Conservation (phyloP, 2,329 filamentous ascomycete species). For the Acrocalymma vagum region DNA sequence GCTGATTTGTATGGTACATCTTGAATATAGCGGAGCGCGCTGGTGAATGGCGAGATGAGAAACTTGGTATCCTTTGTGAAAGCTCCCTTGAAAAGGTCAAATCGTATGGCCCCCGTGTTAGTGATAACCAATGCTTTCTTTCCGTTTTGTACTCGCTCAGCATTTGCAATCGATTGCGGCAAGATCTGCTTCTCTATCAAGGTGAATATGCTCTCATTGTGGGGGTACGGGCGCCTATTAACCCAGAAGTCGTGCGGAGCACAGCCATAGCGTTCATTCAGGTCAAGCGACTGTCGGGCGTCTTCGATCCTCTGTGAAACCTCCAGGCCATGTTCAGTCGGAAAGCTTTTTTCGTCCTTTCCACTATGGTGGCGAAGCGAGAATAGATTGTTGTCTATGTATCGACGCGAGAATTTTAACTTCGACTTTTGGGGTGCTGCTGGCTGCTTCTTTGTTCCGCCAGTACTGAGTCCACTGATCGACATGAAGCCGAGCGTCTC, state of each 20-base stretch:
- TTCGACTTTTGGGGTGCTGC: slow-evolving; percentile 25
- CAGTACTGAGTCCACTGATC: slow-evolving; percentile 69
- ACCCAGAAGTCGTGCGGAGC: slow-evolving; percentile 85
- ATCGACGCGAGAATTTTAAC: slow-evolving; percentile 76
- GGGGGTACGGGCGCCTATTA: slow-evolving; percentile 77
- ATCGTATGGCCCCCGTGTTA: slow-evolving; percentile 92
- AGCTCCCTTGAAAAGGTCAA: slow-evolving; percentile 91
- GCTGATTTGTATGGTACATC: slow-evolving; percentile 84
- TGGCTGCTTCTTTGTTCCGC: slow-evolving; percentile 37
- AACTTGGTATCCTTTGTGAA: slow-evolving; percentile 91
- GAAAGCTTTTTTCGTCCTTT: slow-evolving; percentile 75
- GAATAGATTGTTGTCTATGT: slow-evolving; percentile 93
- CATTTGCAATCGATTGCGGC: slow-evolving; percentile 68
- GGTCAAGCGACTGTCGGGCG: slow-evolving; percentile 73
- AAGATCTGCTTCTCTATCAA: slow-evolving; percentile 82
- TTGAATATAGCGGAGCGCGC: slow-evolving; percentile 76
- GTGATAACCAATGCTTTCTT: slow-evolving; percentile 76
- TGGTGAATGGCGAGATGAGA: slow-evolving; percentile 87
- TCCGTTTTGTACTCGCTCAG: slow-evolving; percentile 52
- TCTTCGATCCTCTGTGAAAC: slow-evolving; percentile 74
- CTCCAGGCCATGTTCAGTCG: slow-evolving; percentile 76
- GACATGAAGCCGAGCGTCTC: slow-evolving; percentile 96
- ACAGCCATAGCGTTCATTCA: slow-evolving; percentile 83
- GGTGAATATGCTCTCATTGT: slow-evolving; percentile 78
- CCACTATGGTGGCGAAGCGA: slow-evolving; percentile 84